These are phyloP conservation scores for Thuja plicata DNA, from an alignment of 83 land plant genomes.

Conservation along the genomic window DNA sequence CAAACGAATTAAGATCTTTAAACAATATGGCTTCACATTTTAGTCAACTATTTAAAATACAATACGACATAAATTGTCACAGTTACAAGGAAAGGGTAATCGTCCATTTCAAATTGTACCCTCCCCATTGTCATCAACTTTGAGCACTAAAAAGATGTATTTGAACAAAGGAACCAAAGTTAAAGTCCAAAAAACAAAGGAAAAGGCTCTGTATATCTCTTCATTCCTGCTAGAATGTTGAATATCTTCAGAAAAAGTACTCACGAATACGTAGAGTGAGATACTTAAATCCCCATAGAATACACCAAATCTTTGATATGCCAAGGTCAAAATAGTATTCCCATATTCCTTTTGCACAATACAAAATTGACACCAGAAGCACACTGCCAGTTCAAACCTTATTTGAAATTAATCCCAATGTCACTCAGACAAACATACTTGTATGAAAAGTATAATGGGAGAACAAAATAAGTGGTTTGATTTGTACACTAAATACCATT, in stretches of 20 bases:
- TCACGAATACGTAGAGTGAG: conserved; percentile 67
- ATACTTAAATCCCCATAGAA: conserved; percentile 71
- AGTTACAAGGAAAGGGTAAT: not conserved
- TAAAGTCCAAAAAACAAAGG: conserved; percentile 49
- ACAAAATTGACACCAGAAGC: too few relatives aligned
- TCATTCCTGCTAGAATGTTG: conserved; percentile 43
- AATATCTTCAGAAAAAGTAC: conserved; percentile 64
- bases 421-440: not conserved
- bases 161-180: conserved; percentile 51
- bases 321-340: conserved; percentile 39
- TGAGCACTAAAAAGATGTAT: conserved; percentile 44
- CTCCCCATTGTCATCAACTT: conserved; percentile 58
- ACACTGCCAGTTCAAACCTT: too few relatives aligned
- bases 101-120: conserved; percentile 1
- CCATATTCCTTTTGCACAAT: conserved; percentile 30
- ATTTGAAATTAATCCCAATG: too few relatives aligned
- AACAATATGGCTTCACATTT: not conserved
- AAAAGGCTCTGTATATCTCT: conserved; percentile 48
- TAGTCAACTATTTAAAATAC: not conserved
- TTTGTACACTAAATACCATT: too few relatives aligned
- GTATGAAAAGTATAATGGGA: too few relatives aligned
- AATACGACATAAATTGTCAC: not conserved
- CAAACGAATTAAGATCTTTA: not conserved
- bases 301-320: conserved; percentile 73
- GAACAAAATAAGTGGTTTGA: too few relatives aligned